These are phyloP conservation scores for Acanthamoeba healyi DNA, from an alignment of 208 protist species.

Conservation along the genomic window DNA sequence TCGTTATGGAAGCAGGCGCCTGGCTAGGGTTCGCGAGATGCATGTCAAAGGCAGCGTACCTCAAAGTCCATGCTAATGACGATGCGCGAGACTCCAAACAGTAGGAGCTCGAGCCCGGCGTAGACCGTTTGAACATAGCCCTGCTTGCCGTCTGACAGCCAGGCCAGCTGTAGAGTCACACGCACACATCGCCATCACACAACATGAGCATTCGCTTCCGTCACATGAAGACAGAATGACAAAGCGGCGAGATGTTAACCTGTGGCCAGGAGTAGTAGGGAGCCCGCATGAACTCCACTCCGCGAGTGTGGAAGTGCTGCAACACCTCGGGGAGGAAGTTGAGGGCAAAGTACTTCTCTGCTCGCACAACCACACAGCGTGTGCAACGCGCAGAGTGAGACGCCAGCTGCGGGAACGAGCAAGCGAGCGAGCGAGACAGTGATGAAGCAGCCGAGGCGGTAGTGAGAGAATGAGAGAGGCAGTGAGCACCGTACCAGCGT, in stretches of 20 bases:
- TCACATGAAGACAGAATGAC: neutral
- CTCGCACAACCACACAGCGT: neutral
- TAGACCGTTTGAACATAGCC: conserved; percentile 2
- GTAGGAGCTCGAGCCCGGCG: neutral
- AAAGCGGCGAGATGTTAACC: neutral
- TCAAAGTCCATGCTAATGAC: conserved; percentile 31
- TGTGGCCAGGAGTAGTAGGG: conserved; percentile 28
- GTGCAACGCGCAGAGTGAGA: neutral
- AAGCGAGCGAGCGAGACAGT: neutral
- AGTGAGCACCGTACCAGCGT: neutral
- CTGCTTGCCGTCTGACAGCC: neutral
- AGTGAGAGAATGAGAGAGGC: neutral
- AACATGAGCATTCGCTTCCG: neutral
- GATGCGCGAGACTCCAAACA: conserved; percentile 7
- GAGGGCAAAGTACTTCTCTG: conserved; percentile 21
- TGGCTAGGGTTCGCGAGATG: too few relatives aligned
- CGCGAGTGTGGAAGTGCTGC: neutral
- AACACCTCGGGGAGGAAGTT: neutral
- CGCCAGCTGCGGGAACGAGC: neutral
- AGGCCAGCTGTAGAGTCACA: neutral
- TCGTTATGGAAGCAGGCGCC: neutral
- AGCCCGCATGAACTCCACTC: conserved; percentile 33
- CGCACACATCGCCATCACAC: neutral
- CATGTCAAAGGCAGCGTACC: neutral
- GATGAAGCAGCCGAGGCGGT: neutral